Percentiles rank a stretch among this genome's conserved stretches.
Conservation (phyloP, 768 basidiomycete species). For the Mycena filopes region DNA sequence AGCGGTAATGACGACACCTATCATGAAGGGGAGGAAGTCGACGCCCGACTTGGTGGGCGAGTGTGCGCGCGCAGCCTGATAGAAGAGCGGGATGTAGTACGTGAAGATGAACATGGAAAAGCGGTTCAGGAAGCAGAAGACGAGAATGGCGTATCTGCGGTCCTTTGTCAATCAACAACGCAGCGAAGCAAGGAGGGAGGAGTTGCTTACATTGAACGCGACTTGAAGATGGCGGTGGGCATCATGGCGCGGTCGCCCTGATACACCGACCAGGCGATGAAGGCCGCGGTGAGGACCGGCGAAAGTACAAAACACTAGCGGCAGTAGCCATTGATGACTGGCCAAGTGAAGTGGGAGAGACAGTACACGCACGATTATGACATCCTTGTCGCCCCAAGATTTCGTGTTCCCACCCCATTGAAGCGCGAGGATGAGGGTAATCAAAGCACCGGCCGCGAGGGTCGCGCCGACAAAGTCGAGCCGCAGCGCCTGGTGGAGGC, state of each 20-base stretch:
- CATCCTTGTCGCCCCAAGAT: slow-evolving; percentile 44
- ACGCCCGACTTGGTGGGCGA: slow-evolving; percentile 27
- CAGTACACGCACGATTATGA: slow-evolving; percentile 25
- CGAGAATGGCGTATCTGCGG: background rate
- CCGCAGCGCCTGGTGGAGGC: slow-evolving; percentile 23
- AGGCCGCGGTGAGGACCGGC: slow-evolving; percentile 12
- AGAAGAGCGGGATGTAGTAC: slow-evolving; percentile 32
- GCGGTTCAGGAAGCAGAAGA: slow-evolving; percentile 16
- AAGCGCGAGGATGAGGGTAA: slow-evolving; percentile 51
- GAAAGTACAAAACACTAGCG: slow-evolving; percentile 20
- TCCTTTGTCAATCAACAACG: no score
- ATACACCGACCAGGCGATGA: slow-evolving; percentile 11
- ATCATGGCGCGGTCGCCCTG: slow-evolving; percentile 19
- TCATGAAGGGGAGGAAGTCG: background rate
- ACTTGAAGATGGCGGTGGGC: slow-evolving; percentile 15
- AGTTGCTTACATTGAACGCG: slow-evolving; percentile 4
- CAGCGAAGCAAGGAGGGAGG: background rate
- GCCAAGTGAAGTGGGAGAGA: no score
- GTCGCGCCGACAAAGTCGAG: slow-evolving; percentile 53
- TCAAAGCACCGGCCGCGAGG: slow-evolving; percentile 46
- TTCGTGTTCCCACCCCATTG: slow-evolving; percentile 56
- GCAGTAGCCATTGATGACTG: background rate
- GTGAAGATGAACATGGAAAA: slow-evolving; percentile 22
- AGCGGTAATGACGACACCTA: slow-evolving; percentile 9
- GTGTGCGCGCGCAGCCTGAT: slow-evolving; percentile 19